A percentile compares a stretch with the other conserved stretches of the same genome.
These are phyloP conservation scores for Cocos nucifera DNA, from an alignment of 176 grass and related monocot genomes.

Conservation along the genomic window DNA sequence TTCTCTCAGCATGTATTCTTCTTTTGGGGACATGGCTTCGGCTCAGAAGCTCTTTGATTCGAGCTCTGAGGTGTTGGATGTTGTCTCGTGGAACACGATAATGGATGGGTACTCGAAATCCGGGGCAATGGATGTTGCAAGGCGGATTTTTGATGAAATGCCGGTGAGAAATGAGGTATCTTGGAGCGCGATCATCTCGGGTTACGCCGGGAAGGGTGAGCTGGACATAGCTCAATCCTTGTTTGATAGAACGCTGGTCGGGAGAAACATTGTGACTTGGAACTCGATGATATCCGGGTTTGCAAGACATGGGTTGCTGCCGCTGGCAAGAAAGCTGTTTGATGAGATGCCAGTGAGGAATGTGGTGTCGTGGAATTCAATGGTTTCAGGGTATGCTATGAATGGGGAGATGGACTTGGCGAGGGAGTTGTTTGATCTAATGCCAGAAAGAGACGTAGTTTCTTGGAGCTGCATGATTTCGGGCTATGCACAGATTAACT, in stretches of 20 bases:
- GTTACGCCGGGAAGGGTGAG: constrained; percentile 32
- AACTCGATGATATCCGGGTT: constrained; percentile 55
- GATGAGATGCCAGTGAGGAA: constrained; percentile 53
- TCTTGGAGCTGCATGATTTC: constrained; percentile 73
- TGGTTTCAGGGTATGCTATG: constrained; percentile 43
- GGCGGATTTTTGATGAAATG: constrained; percentile 44
- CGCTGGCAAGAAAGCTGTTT: constrained; percentile 59
- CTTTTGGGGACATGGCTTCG: constrained; percentile 34
- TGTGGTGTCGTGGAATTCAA: constrained; percentile 57
- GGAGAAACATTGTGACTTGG: constrained; percentile 51
- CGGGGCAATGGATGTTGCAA: constrained; percentile 30
- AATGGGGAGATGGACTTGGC: constrained; percentile 35
- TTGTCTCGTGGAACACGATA: constrained; percentile 72
- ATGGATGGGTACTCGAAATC: constrained; percentile 37
- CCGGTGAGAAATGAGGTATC: constrained; percentile 50
- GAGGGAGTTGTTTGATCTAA: constrained; percentile 35
- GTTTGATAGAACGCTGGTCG: constrained; percentile 52
- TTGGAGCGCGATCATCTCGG: constrained; percentile 53
- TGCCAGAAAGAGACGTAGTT: constrained; percentile 50
- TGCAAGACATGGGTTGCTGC: constrained; percentile 38
- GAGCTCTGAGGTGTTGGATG: constrained; percentile 30
- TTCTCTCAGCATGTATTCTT: constrained; percentile 47
- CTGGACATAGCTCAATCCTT: constrained; percentile 46
- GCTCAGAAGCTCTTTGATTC: constrained; percentile 39
- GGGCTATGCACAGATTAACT: constrained; percentile 39